These are phyloP conservation scores for Podila horticola DNA, from an alignment of 192 early-diverging fungal genomes.

Conservation along the genomic window DNA sequence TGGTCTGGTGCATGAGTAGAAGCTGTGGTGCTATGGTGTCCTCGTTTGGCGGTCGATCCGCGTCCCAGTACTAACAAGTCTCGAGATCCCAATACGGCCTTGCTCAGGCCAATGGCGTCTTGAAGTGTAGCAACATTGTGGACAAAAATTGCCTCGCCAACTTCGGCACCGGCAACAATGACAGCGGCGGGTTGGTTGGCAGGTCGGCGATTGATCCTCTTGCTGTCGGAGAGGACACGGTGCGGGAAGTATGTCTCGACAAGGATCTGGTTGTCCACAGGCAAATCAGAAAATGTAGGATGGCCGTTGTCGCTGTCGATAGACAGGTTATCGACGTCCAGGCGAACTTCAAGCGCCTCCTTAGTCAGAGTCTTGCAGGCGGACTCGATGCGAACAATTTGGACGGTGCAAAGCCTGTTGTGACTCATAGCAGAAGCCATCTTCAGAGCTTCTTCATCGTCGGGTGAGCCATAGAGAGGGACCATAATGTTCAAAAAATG, in stretches of 20 bases:
- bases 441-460: slow-evolving; percentile 45
- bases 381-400: slow-evolving; percentile 30
- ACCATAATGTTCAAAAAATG: slow-evolving; percentile 43
- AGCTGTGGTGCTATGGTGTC: slow-evolving; percentile 2
- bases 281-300: neutral
- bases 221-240: slow-evolving; percentile 6
- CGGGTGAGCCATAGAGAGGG: slow-evolving; percentile 29
- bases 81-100: slow-evolving; percentile 47
- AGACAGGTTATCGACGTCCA: slow-evolving; percentile 17
- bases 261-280: slow-evolving; percentile 25
- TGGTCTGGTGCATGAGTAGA: slow-evolving; percentile 10
- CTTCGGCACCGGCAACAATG: slow-evolving; percentile 14
- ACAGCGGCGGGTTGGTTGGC: slow-evolving; percentile 3
- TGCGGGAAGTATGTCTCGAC: slow-evolving; percentile 26
- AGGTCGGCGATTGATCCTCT: neutral
- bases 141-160: slow-evolving; percentile 34
- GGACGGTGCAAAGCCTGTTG: slow-evolving; percentile 29
- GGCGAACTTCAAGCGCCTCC: neutral
- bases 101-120: slow-evolving; percentile 49
- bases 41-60: slow-evolving; percentile 10
- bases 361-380: neutral
- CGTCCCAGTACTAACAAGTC: slow-evolving; percentile 63
- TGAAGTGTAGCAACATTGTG: slow-evolving; percentile 44
- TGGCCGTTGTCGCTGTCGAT: slow-evolving; percentile 12
- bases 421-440: slow-evolving; percentile 43